Evolutionary conservation across 306 rosid genomes (phyloP), one percentile per base, ranked within the genome.

Genomic region (Cyamopsis tetragonoloba): DNA sequence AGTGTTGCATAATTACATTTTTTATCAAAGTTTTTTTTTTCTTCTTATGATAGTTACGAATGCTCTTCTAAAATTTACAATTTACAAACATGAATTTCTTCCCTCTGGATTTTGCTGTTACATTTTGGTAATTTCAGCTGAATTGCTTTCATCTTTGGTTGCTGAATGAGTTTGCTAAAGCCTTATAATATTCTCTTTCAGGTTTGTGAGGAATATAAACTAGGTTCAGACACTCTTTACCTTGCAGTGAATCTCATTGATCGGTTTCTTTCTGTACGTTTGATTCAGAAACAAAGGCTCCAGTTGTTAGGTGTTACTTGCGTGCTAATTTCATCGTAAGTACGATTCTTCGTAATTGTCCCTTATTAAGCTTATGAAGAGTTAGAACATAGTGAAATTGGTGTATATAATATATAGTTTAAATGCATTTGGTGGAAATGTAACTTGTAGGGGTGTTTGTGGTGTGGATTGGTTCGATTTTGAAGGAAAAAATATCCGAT

Each of bases 301-400:
- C 99, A 95, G 72, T 85, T 95, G 32, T 77, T 95, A 14, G 99
- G 99, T 57, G 87, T 95, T 53, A 70, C 95, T 51, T 80, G 97
- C 86, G 85, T 88, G 99, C 79, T 90, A 60, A 83, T 90, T 66
- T 85, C 99, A 60, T 90, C 99, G 99, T 95, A 82, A 90, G 99
- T 86, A 43, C 39, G 62, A 15, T 42, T 41, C 12, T 75, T 31
- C 42, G 18, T 74, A 20, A 42, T 22, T 49, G 8, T 49, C 15
- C 47, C 15, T 55, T 28, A 28, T 24, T 1, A 9, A 32, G 10
- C 17, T 2, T n/a, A 14, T 57, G 17, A 32, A 57, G 17, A 58
- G 30, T 18, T 34, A 18, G 7, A 10, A 58, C 2, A 32, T 31
- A 31, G 44, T 2, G 2, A 57, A 56, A 34, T 32, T 32, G 9